Evolutionary conservation across 177 flowering plant genomes (phyloP).

Genomic region (Vitis hybrid): DNA sequence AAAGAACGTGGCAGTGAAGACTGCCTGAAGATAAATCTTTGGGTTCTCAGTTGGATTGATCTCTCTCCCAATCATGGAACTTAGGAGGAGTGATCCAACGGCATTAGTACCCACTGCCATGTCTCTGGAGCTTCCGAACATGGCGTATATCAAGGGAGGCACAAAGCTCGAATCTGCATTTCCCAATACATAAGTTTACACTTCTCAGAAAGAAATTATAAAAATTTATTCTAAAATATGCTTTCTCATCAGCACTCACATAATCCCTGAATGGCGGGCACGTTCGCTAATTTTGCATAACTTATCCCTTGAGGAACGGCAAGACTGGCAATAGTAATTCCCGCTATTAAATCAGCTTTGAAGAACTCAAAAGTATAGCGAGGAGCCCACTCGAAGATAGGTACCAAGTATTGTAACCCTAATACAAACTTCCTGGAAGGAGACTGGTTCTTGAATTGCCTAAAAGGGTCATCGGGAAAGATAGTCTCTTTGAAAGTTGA

Average conservation of each 20-base stretch:
- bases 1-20: constrained; percentile 60
- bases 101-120: constrained; percentile 72
- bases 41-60: constrained; percentile 37
- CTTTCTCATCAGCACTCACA: constrained; percentile 39
- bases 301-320: constrained; percentile 91
- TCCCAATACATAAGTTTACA: background rate
- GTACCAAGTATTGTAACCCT: constrained; percentile 60
- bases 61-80: constrained; percentile 46
- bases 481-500: constrained; percentile 61
- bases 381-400: constrained; percentile 81
- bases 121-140: constrained; percentile 70
- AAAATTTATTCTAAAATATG: background rate
- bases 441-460: constrained; percentile 61
- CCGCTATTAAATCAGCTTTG: constrained; percentile 66
- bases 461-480: constrained; percentile 88
- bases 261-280: constrained; percentile 76
- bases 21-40: constrained; percentile 39
- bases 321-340: constrained; percentile 80
- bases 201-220: background rate
- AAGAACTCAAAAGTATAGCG: constrained; percentile 54
- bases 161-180: constrained; percentile 70
- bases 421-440: constrained; percentile 25
- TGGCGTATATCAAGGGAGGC: constrained; percentile 69
- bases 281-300: constrained; percentile 66
- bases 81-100: constrained; percentile 51